A percentile compares a stretch with the other conserved stretches of the same genome.
These are phyloP conservation scores for Aspergillus viridinutans DNA, from an alignment of 2,329 filamentous ascomycete species.

Conservation along the genomic window DNA sequence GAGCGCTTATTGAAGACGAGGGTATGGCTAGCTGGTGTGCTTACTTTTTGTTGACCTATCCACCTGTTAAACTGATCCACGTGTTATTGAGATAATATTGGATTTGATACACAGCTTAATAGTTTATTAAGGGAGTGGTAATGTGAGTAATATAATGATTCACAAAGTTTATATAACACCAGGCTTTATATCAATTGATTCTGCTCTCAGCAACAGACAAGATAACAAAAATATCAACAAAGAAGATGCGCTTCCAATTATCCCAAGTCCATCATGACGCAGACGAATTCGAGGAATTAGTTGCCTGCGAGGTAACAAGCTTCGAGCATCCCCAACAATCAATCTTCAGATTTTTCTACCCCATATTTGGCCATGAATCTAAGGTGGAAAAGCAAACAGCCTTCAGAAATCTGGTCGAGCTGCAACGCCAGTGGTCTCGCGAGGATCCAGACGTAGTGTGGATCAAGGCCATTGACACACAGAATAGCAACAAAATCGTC, in stretches of 20 bases:
- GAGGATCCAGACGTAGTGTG: conserved; percentile 3
- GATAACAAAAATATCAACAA: too few species aligned
- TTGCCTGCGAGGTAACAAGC: conserved; percentile 2
- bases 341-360: conserved; percentile 4
- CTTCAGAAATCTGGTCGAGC: background rate
- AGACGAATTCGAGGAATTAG: background rate
- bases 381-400: background rate
- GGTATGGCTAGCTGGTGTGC: too few species aligned
- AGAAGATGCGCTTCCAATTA: conserved; percentile 1
- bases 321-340: conserved; percentile 2
- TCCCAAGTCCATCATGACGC: background rate
- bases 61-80: too few species aligned
- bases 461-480: background rate
- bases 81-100: too few species aligned
- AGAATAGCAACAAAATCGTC: background rate
- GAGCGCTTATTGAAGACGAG: too few species aligned
- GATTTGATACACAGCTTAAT: too few species aligned
- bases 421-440: conserved; percentile 2
- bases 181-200: too few species aligned
- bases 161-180: too few species aligned
- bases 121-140: too few species aligned
- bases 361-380: conserved; percentile 2
- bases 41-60: too few species aligned
- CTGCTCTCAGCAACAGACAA: too few species aligned
- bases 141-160: too few species aligned